Evolutionary conservation across 768 basidiomycete genomes (phyloP).

Genomic region (Collybia mongolica): DNA sequence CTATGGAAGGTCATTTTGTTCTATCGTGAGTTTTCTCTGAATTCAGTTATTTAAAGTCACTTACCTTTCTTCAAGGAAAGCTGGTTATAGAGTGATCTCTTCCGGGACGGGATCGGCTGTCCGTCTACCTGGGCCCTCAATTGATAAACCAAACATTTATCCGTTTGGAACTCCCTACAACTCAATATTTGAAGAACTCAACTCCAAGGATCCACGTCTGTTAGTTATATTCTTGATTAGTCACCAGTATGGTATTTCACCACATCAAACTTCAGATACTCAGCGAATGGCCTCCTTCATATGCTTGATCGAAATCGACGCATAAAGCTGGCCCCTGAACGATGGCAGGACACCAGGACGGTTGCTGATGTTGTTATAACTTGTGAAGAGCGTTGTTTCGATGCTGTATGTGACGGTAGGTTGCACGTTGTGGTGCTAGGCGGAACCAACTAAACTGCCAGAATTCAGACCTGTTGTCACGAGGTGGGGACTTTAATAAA

Average conservation of each 20-base stretch:
- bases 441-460: neutral
- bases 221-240: constrained; percentile 36
- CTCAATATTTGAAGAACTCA: constrained; percentile 89
- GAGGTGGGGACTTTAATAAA: constrained; percentile 90
- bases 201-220: constrained; percentile 79
- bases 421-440: constrained; percentile 4
- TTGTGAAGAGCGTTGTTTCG: constrained; percentile 98
- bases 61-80: constrained; percentile 58
- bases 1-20: constrained; percentile 97
- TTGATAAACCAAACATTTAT: constrained; percentile 98
- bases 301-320: constrained; percentile 97
- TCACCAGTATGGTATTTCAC: constrained; percentile 5
- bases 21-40: constrained; percentile 60
- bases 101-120: constrained; percentile 97
- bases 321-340: constrained; percentile 90
- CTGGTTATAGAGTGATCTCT: constrained; percentile 88
- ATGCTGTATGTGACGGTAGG: constrained; percentile 96
- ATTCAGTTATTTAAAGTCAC: constrained; percentile 2
- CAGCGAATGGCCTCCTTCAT: constrained; percentile 87
- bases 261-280: constrained; percentile 57
- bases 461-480: constrained; percentile 71
- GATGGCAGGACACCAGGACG: constrained; percentile 91
- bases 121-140: constrained; percentile 90
- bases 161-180: constrained; percentile 97
- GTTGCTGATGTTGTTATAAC: constrained; percentile 98